Evolutionary conservation across 2,329 filamentous ascomycete genomes (phyloP), one percentile per base, ranked within the genome.

Genomic region (Mycocentrospora acerina): DNA sequence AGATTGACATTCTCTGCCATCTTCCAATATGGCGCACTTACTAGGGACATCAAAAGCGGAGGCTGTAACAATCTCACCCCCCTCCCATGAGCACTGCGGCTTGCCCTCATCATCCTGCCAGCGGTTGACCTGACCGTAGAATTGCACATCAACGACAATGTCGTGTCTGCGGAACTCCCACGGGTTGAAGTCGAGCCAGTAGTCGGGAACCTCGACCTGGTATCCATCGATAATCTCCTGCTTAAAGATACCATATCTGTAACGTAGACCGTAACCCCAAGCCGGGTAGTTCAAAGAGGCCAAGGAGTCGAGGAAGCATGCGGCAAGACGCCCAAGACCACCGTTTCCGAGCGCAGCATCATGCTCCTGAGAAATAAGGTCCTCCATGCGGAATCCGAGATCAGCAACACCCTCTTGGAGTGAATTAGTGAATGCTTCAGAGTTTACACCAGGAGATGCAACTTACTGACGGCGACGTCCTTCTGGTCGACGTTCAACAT

Each of bases 171-270:
- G 90, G 61, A 97, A 98, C 67, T 98, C 93, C 93, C 93, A 98
- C 1, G 93, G 93, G 70, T 98, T 98, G 71, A 97, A 96, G 67
- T 97, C 93, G 37, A 98, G 81, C 93, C 93, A 98, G 72, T 98
- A 97, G 68, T 98, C 93, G 14, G 93, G 93, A 42, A 97, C 87
- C 65, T 98, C 93, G 50, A 98, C 90, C 70, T 98, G 93, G 67
- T 96, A 98, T 41, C 93, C 93, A 61, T 97, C 87, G 44, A 96
- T 84, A 58, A 98, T 97, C 74, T 97, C 93, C 74, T 98, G 93
- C 75, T 97, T 97, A 82, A 98, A 98, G 67, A 98, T 98, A 64
- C 73, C 73, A 46, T 97, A 97, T 67, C 90, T 80, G 75, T 98
- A 98, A 61, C 93, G 83, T 54, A 98, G 75, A 38, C 91, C 93